Evolutionary conservation across 805 yeast species (phyloP).

Genomic region (Spathaspora girioi): DNA sequence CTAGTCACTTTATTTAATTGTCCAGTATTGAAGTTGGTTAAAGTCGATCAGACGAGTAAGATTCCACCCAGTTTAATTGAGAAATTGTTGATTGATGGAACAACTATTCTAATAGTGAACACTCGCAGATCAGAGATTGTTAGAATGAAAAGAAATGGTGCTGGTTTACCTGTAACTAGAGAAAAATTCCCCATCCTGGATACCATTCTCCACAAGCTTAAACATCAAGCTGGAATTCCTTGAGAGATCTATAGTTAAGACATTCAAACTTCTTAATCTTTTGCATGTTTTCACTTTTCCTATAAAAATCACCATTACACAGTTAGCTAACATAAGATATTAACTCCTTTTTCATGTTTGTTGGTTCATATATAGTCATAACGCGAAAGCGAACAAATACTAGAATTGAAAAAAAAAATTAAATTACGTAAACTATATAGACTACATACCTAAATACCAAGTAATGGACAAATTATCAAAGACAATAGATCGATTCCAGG

Average conservation of each 20-base stretch:
- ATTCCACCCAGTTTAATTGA: not conserved
- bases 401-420: not conserved
- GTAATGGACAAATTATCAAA: slow-evolving; percentile 45
- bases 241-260: not conserved
- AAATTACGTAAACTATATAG: not conserved
- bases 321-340: not conserved
- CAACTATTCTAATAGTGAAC: not conserved
- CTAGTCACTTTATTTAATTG: slow-evolving; percentile 4
- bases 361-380: not conserved
- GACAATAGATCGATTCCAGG: slow-evolving; percentile 63
- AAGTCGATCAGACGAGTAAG: slow-evolving; percentile 17
- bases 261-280: too few relatives aligned
- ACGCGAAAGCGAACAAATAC: not conserved
- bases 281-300: too few relatives aligned
- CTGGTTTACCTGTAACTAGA: not conserved
- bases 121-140: not conserved
- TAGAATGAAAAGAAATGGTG: not conserved
- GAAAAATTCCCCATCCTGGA: not conserved
- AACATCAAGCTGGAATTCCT: not conserved
- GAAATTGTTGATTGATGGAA: not conserved
- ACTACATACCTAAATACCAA: not conserved
- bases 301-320: not conserved
- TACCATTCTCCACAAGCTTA: not conserved
- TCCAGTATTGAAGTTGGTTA: slow-evolving; percentile 15
- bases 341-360: not conserved